These are phyloP conservation scores for Hyaloscypha hepaticicola DNA, from an alignment of 495 filamentous ascomycete species.

Conservation along the genomic window DNA sequence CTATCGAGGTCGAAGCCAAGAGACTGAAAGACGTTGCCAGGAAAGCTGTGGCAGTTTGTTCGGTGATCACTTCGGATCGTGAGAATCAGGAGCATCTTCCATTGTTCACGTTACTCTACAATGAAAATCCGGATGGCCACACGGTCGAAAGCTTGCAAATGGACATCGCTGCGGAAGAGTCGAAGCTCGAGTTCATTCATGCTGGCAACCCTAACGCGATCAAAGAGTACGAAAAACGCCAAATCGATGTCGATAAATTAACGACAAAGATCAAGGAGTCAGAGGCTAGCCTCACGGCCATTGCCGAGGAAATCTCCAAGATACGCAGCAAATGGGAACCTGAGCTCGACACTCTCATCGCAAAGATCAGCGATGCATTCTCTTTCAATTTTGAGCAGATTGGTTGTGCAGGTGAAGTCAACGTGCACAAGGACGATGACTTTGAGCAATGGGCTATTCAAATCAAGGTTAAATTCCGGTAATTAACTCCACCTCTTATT, in stretches of 20 bases:
- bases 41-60: conserved; percentile 36
- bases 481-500: conserved; percentile 30
- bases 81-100: conserved; percentile 40
- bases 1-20: conserved; percentile 33
- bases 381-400: conserved; percentile 89
- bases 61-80: conserved; percentile 31
- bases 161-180: conserved; percentile 71
- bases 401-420: conserved; percentile 91
- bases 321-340: conserved; percentile 77
- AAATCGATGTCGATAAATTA: conserved; percentile 47
- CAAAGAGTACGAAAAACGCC: conserved; percentile 73
- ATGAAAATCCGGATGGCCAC: conserved; percentile 43
- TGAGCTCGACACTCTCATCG: conserved; percentile 70
- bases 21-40: conserved; percentile 34
- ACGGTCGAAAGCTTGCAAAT: conserved; percentile 64
- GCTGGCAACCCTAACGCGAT: conserved; percentile 77
- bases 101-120: conserved; percentile 38
- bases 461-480: conserved; percentile 93
- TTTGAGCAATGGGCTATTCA: conserved; percentile 94
- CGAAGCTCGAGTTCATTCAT: conserved; percentile 75
- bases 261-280: conserved; percentile 38
- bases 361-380: conserved; percentile 85
- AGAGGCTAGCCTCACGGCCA: conserved; percentile 53
- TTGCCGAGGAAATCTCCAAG: conserved; percentile 50
- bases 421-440: conserved; percentile 75